phyloP scores from a whole-genome alignment of 208 protist species.

The Crithidia expoeki region DNA sequence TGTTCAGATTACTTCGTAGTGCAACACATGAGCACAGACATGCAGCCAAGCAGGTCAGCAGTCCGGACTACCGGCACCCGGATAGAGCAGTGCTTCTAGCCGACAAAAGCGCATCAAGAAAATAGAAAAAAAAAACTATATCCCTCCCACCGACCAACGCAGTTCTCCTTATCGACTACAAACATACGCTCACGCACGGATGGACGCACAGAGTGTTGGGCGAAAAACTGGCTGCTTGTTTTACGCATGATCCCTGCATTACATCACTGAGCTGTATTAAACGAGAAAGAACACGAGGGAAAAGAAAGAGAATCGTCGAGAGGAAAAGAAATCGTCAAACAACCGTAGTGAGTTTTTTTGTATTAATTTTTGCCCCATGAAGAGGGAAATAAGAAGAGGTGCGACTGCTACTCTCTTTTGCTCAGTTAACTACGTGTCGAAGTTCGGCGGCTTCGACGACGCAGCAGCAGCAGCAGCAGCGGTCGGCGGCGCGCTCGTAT shows the following conservation, averaged over 20 bases:
- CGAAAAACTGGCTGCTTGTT: constrained; percentile 1
- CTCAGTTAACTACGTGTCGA: neutral
- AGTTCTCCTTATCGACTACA: neutral
- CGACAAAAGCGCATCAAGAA: constrained; percentile 6
- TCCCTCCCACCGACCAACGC: constrained; percentile 5
- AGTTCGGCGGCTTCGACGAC: neutral
- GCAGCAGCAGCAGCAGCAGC: neutral
- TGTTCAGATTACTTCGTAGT: neutral
- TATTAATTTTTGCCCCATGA: too few relatives aligned
- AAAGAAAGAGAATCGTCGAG: neutral
- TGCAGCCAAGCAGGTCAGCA: constrained; percentile 20
- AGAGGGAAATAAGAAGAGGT: too few relatives aligned
- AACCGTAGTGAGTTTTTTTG: too few relatives aligned
- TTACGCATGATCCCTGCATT: constrained; percentile 10
- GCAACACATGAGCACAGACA: neutral
- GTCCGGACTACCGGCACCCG: constrained; percentile 3
- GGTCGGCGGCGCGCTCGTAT: neutral
- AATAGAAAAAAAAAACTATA: constrained; percentile 1
- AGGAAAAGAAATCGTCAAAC: too few relatives aligned
- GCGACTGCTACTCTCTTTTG: neutral
- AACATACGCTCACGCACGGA: neutral
- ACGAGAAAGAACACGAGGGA: neutral
- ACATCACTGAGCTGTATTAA: constrained; percentile 6
- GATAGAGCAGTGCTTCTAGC: constrained; percentile 8
- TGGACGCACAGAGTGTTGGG: constrained; percentile 15